A percentile compares a stretch with the other conserved stretches of the same genome.
These are phyloP conservation scores for Golubevia pallescens DNA, from an alignment of 1,284 basidiomycete species.

Conservation along the genomic window DNA sequence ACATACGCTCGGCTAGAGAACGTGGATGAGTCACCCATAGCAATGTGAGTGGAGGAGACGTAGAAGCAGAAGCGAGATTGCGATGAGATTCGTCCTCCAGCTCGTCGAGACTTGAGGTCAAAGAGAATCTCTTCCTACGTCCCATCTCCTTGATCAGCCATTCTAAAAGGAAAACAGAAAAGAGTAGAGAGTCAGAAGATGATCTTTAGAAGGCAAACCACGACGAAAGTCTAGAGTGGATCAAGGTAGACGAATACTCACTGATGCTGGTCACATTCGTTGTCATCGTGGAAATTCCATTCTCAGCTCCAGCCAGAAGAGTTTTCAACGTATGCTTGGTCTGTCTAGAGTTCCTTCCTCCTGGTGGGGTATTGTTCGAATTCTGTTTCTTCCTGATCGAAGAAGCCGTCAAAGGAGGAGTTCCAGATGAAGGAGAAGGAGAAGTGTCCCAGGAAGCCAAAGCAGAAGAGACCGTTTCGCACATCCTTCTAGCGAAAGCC, in stretches of 20 bases:
- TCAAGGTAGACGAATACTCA: too few relatives aligned
- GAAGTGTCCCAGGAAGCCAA: too few relatives aligned
- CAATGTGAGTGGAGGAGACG: constrained; percentile 1
- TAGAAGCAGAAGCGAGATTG: background rate
- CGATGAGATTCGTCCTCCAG: constrained; percentile 5
- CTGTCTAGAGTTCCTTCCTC: background rate
- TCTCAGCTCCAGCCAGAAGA: constrained; percentile 11
- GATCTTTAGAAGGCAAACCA: too few relatives aligned
- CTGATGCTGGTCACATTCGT: constrained; percentile 37
- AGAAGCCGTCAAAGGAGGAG: background rate
- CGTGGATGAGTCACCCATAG: constrained; percentile 35
- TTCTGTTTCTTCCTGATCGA: background rate
- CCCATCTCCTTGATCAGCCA: constrained; percentile 27
- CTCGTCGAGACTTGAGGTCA: constrained; percentile 10
- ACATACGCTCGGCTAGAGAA: constrained; percentile 39
- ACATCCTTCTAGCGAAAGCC: too few relatives aligned
- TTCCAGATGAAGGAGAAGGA: too few relatives aligned
- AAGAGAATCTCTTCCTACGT: constrained; percentile 10
- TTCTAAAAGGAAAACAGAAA: constrained; percentile 6
- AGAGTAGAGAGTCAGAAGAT: too few relatives aligned
- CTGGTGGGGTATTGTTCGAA: too few relatives aligned
- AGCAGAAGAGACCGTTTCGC: too few relatives aligned
- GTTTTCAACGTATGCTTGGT: constrained; percentile 19
- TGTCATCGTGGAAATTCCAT: constrained; percentile 36
- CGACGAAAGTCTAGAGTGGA: too few relatives aligned